Evolutionary conservation across 169 alveolate genomes (phyloP).

Genomic region (Theileria luwenshuni): DNA sequence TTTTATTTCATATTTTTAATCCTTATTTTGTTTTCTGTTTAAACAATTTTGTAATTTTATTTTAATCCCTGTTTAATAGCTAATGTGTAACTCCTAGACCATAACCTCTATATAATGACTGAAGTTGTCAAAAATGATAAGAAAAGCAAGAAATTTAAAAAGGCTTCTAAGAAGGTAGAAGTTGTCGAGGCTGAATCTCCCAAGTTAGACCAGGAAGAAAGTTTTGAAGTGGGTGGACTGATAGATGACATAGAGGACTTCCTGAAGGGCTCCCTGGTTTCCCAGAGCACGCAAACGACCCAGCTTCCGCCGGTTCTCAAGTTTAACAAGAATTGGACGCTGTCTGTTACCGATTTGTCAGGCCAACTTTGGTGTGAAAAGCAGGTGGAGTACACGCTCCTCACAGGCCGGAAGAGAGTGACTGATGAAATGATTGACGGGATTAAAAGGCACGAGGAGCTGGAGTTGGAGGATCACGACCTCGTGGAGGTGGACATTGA

Average conservation of each 20-base stretch:
- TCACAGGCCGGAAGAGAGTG: slow-evolving; percentile 75
- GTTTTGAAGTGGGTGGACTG: slow-evolving; percentile 25
- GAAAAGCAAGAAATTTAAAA: slow-evolving; percentile 25
- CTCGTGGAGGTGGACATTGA: slow-evolving; percentile 74
- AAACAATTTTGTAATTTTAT: neutral
- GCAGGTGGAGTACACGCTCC: slow-evolving; percentile 73
- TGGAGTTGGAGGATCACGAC: slow-evolving; percentile 80
- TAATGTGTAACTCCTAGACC: no score
- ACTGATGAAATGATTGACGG: slow-evolving; percentile 80
- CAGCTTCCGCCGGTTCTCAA: slow-evolving; percentile 67
- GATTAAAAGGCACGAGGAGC: slow-evolving; percentile 76
- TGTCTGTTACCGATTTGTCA: slow-evolving; percentile 78
- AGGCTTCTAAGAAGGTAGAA: slow-evolving; percentile 19
- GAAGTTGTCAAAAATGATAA: neutral
- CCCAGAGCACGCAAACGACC: slow-evolving; percentile 18
- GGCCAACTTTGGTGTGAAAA: slow-evolving; percentile 82
- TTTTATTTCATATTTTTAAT: neutral
- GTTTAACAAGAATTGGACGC: slow-evolving; percentile 73
- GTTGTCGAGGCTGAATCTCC: neutral
- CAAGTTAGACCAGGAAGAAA: slow-evolving; percentile 2
- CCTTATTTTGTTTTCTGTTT: no score
- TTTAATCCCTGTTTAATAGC: no score
- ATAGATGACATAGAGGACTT: slow-evolving; percentile 65
- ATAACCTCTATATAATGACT: no score
- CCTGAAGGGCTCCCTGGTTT: slow-evolving; percentile 24